phyloP scores from a whole-genome alignment of 2,329 filamentous ascomycete species.

The Metarhizium album region DNA sequence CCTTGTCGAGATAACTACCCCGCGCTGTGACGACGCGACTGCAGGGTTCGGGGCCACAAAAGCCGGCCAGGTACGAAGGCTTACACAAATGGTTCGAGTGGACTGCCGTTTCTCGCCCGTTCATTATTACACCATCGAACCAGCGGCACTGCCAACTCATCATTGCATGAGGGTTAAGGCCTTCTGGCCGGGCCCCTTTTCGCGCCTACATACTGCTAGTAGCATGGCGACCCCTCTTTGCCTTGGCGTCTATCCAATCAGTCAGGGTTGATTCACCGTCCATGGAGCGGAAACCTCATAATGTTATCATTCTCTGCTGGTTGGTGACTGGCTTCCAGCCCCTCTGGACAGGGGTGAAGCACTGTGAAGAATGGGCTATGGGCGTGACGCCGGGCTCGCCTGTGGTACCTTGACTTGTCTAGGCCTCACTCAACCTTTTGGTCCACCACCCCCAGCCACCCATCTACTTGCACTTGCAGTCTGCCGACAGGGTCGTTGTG shows the following conservation, averaged over 20 bases:
- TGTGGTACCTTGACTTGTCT: neutral
- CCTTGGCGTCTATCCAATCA: slow-evolving; percentile 12
- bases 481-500: slow-evolving; percentile 4
- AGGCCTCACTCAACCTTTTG: neutral
- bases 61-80: slow-evolving; percentile 6
- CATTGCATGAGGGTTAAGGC: slow-evolving; percentile 53
- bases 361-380: neutral
- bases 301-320: slow-evolving; percentile 5
- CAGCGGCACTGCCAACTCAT: slow-evolving; percentile 61
- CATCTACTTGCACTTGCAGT: neutral
- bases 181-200: slow-evolving; percentile 7
- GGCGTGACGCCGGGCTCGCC: neutral
- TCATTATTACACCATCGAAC: slow-evolving; percentile 11
- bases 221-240: slow-evolving; percentile 7
- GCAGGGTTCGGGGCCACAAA: slow-evolving; percentile 7
- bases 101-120: slow-evolving; percentile 6
- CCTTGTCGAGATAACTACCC: neutral
- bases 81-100: slow-evolving; percentile 2
- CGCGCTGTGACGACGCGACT: slow-evolving; percentile 3
- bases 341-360: slow-evolving; percentile 1
- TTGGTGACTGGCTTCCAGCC: slow-evolving; percentile 4
- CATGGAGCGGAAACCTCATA: slow-evolving; percentile 4
- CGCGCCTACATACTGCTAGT: slow-evolving; percentile 7
- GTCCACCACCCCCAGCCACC: slow-evolving; percentile 5
- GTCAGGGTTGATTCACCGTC: slow-evolving; percentile 14